Evolutionary conservation across 148 eudicot genomes (phyloP).

Genomic region (Chenopodium formosanum): DNA sequence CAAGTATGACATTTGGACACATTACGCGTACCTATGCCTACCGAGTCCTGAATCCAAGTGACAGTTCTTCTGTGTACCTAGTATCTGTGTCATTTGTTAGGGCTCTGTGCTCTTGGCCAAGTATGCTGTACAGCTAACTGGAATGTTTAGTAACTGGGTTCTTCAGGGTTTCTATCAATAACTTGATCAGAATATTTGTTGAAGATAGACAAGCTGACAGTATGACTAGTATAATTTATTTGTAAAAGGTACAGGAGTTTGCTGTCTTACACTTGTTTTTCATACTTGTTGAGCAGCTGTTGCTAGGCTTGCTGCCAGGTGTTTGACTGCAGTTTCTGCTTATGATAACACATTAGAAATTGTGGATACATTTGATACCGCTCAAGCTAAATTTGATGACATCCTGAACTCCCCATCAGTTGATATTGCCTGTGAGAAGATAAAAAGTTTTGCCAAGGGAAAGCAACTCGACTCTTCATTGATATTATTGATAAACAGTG

Average conservation of each 20-base stretch:
- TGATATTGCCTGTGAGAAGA: constrained; percentile 88
- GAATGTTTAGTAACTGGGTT: neutral
- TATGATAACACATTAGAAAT: constrained; percentile 83
- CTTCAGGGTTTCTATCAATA: neutral
- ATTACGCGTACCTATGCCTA: no score
- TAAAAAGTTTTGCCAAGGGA: constrained; percentile 84
- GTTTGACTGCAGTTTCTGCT: constrained; percentile 92
- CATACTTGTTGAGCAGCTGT: constrained; percentile 48
- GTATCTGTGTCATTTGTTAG: neutral
- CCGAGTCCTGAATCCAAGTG: neutral
- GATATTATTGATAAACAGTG: constrained; percentile 77
- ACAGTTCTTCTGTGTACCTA: neutral
- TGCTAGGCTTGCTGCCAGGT: constrained; percentile 89
- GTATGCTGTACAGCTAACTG: neutral
- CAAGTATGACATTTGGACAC: no score
- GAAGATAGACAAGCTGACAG: neutral
- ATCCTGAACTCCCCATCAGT: constrained; percentile 82
- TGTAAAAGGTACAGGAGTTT: neutral
- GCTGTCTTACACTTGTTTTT: neutral
- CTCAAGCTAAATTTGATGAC: constrained; percentile 85
- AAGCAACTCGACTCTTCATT: constrained; percentile 95
- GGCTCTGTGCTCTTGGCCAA: neutral
- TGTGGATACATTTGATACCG: constrained; percentile 75
- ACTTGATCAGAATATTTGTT: neutral
- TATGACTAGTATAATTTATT: neutral